phyloP scores from a whole-genome alignment of 768 basidiomycete genomes.

The Mycena rosella region DNA sequence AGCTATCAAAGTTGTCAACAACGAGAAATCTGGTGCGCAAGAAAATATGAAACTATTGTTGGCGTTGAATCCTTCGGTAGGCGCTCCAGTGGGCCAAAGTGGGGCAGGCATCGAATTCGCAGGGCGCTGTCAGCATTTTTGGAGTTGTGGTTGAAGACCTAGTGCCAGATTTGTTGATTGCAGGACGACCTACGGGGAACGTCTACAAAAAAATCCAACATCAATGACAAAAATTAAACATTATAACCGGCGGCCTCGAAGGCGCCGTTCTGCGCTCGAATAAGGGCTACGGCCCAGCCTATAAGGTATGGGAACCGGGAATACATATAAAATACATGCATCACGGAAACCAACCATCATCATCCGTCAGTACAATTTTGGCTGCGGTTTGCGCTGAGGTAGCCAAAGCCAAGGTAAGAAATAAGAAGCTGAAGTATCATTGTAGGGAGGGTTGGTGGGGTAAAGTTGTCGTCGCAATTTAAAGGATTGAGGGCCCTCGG shows the following conservation, averaged over 20 bases:
- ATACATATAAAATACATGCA: neutral
- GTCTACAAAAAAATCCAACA: neutral
- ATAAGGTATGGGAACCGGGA: no score
- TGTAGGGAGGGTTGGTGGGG: neutral
- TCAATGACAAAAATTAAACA: slow-evolving; percentile 40
- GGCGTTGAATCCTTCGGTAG: slow-evolving; percentile 56
- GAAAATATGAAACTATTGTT: slow-evolving; percentile 50
- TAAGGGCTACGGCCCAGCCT: slow-evolving; percentile 60
- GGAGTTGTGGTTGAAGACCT: slow-evolving; percentile 57
- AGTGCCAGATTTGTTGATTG: slow-evolving; percentile 60
- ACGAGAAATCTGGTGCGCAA: no score
- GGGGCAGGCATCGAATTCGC: slow-evolving; percentile 63
- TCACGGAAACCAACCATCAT: slow-evolving; percentile 41
- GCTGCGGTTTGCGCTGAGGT: slow-evolving; percentile 22
- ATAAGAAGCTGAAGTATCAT: neutral
- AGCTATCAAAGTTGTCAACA: slow-evolving; percentile 34
- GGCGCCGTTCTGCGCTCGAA: slow-evolving; percentile 57
- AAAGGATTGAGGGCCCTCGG: no score
- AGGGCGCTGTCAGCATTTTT: slow-evolving; percentile 47
- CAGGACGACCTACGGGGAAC: slow-evolving; percentile 55
- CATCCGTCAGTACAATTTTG: slow-evolving; percentile 50
- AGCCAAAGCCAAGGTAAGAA: slow-evolving; percentile 9
- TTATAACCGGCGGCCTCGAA: slow-evolving; percentile 54
- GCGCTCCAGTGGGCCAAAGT: no score
- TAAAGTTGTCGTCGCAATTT: no score